Percentiles rank a stretch among this genome's conserved stretches.
Evolutionary conservation across 805 yeast species (phyloP).

Genomic region (Jamesozyma spencerorum): DNA sequence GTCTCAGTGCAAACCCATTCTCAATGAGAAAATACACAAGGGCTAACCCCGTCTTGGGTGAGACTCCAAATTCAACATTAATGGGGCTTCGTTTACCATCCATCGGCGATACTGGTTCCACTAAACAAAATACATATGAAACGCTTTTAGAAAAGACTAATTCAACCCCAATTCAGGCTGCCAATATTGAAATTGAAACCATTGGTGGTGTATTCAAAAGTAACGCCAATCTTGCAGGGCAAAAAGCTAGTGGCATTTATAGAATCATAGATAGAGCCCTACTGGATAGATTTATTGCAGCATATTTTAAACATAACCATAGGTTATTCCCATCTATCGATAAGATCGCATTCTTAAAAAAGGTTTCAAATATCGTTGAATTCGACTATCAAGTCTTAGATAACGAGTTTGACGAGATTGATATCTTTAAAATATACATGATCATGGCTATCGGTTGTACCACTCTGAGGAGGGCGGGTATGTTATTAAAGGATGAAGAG

Average conservation of each 20-base stretch:
- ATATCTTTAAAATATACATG: constrained; percentile 41
- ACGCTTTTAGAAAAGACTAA: constrained; percentile 5
- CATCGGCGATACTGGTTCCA: background rate
- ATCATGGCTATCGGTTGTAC: constrained; percentile 48
- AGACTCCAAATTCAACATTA: too few species aligned
- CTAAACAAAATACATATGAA: background rate
- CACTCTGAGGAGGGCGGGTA: constrained; percentile 36
- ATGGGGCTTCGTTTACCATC: too few species aligned
- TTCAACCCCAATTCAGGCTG: constrained; percentile 24
- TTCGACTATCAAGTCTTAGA: constrained; percentile 24
- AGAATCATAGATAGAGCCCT: constrained; percentile 28
- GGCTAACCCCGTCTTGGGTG: too few species aligned
- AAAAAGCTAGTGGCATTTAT: constrained; percentile 19
- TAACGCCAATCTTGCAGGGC: constrained; percentile 22
- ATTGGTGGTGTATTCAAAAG: constrained; percentile 25
- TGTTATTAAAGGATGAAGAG: constrained; percentile 30
- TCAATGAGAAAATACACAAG: too few species aligned
- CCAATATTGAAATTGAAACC: constrained; percentile 27
- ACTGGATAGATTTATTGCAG: constrained; percentile 33
- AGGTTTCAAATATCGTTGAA: constrained; percentile 25
- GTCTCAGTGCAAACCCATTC: too few species aligned
- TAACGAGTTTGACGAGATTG: constrained; percentile 17
- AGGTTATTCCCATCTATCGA: constrained; percentile 37
- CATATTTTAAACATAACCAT: constrained; percentile 38
- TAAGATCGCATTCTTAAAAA: constrained; percentile 30